Base-by-base conservation (phyloP, 768 basidiomycete species). In the Calocera viscosa region DNA sequence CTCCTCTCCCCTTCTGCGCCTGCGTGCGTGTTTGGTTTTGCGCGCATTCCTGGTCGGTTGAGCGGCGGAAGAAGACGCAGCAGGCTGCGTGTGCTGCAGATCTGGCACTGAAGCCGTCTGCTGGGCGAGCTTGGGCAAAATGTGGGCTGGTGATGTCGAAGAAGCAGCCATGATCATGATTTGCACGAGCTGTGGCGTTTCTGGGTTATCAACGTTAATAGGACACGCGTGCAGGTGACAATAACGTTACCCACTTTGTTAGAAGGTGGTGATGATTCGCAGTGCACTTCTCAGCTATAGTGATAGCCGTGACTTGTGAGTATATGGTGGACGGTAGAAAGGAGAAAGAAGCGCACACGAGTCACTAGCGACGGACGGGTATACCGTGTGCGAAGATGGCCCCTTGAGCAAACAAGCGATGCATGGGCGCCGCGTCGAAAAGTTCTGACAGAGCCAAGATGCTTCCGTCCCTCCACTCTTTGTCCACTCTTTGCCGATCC, bases 1-100 rank as follows among this genome's bases (percentile, higher is more conserved):
- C 16, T 66, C 53, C 28, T 67, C 43, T 24, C 64, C 67, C 49
- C 66, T 66, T 32, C 70, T 69, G 34, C 70, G 70, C n/a, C 69
- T 67, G 35, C 69, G 64, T n/a, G 69, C 68, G 65, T 64, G 19
- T 8, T 69, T 67, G 22, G 67, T 68, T 49, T 65, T 65, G 49
- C 64, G 60, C 11, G 24, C 32, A 12, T 47, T 53, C 35, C 30
- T 28, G 12, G 2, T 28, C 16, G 41, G 28, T 8, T 19, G 41
- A 2, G 53, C 26, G 16, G 30, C 14, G 30, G 53, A 12, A 32
- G 53, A 60, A 32, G 53, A 60, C 22, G 24, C 53, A 60, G 24
- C 53, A 60, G 26, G 53, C 30, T 60, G 26, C 7, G 24, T 26
- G 2, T 60, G 24, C 19, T 26, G 53, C 53, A 60, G 53, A 60